These are phyloP conservation scores for Polytolypa hystricis DNA, from an alignment of 2,329 filamentous ascomycete species.

Conservation along the genomic window DNA sequence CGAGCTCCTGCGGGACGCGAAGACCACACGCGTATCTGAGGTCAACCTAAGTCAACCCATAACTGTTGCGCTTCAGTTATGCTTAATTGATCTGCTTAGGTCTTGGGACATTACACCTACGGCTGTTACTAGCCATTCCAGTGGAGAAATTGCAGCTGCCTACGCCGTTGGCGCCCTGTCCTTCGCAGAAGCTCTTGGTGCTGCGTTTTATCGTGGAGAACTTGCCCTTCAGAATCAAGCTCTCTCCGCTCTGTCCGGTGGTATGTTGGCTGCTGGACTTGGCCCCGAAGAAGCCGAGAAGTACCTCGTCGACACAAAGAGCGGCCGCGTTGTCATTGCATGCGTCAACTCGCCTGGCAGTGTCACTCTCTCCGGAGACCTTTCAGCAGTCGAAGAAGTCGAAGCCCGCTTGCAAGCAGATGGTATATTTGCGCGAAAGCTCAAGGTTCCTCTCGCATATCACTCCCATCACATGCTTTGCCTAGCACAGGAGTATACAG, in stretches of 20 bases:
- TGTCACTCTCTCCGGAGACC: constrained; percentile 20
- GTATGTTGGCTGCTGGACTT: neutral
- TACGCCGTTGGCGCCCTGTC: neutral
- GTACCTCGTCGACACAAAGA: neutral
- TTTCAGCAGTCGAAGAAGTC: constrained; percentile 24
- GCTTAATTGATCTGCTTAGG: neutral
- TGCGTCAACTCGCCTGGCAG: constrained; percentile 6
- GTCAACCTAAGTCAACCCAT: neutral
- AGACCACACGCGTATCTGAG: constrained; percentile 12
- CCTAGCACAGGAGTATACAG: constrained; percentile 1
- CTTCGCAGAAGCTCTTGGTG: constrained; percentile 3
- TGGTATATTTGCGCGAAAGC: constrained; percentile 2
- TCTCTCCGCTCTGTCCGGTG: neutral
- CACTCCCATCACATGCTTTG: constrained; percentile 13
- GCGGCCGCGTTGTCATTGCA: constrained; percentile 8
- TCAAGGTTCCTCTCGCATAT: constrained; percentile 5
- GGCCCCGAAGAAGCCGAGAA: neutral
- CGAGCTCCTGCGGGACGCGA: constrained; percentile 8
- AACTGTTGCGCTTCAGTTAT: neutral
- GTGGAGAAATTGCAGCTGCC: constrained; percentile 1
- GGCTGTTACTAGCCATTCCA: neutral
- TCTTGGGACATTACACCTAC: neutral
- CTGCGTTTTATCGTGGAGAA: constrained; percentile 3
- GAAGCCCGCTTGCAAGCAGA: neutral
- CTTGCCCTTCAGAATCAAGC: constrained; percentile 1